Evolutionary conservation across 805 yeast species (phyloP), one percentile per base, ranked within the genome.

Genomic region (Candida berthetii): DNA sequence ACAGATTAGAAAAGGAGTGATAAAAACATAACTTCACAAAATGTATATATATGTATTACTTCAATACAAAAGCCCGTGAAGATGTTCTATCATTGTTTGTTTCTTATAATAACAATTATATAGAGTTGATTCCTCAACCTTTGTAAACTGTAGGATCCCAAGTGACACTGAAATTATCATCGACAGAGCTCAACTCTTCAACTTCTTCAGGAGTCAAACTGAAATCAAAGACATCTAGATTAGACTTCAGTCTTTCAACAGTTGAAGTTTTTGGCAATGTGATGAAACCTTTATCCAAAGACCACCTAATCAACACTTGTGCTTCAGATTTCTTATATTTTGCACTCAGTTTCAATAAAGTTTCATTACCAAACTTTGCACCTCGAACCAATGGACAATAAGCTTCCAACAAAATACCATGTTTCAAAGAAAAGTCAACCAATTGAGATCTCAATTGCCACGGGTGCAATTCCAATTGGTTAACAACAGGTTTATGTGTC

Each of bases 401-500:
- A 1, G 95, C 90, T 57, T 85, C 87, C 10, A 82, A 75, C 6
- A 68, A 62, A 33, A 89, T 74, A 36, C 69, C 78, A 43, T 80
- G 61, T 14, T 68, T 54, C 27, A 69, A 66, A 56, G 85, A 79
- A 61, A 65, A 83, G 41, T 78, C 73, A 18, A 83, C 77, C 43
- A 87, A 67, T 39, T 80, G 79, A 41, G 69, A 63, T 51, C 84
- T 69, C 64, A 82, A 85, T 53, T 82, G 68, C 90, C 93, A 85
- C 10, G 95, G 96, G 45, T 87, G 85, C 39, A 86, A 71, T 60
- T 86, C 96, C 51, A 86, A 74, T 60, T 86, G 95, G 57, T 86
- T 80, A 36, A 83, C 80, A 2, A 79, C 85, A 0, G 95, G 88
- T 46, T 69, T 69, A 46, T 73, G 55, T 45, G 61, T 71, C 46